Evolutionary conservation across 1,284 basidiomycete genomes (phyloP).

Genomic region (Fomitopsis betulina): DNA sequence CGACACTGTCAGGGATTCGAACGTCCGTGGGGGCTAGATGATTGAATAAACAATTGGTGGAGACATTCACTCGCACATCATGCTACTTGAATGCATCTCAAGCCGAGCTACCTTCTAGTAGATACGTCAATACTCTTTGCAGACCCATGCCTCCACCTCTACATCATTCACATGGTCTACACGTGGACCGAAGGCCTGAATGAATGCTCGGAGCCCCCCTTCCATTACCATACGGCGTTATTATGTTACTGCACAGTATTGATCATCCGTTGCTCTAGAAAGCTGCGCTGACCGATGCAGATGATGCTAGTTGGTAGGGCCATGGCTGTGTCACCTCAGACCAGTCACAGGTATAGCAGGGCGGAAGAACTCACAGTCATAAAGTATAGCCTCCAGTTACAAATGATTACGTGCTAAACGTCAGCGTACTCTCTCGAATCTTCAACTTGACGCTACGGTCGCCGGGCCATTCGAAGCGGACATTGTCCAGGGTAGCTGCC

Average conservation of each 20-base stretch:
- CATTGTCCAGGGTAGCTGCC: conserved; percentile 66
- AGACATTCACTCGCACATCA: background rate
- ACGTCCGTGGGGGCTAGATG: background rate
- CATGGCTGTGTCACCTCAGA: no score
- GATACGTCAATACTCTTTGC: background rate
- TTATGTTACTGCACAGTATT: no score
- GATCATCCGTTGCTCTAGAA: no score
- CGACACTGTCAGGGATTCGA: background rate
- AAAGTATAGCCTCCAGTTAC: no score
- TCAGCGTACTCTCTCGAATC: conserved; percentile 77
- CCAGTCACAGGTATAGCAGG: no score
- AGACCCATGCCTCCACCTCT: no score
- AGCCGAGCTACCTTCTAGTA: background rate
- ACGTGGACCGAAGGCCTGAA: background rate
- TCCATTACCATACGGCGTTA: background rate
- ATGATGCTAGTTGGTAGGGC: no score
- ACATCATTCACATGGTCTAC: background rate
- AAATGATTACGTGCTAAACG: conserved; percentile 67
- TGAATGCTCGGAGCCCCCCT: background rate
- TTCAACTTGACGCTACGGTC: conserved; percentile 78
- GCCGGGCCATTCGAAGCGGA: conserved; percentile 80
- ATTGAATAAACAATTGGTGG: background rate
- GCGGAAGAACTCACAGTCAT: no score
- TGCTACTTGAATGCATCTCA: background rate
- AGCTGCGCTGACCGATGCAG: no score